Evolutionary conservation across 345 rosid genomes (phyloP), one percentile per base, ranked within the genome.

Genomic region (Eucalyptus cloeziana): DNA sequence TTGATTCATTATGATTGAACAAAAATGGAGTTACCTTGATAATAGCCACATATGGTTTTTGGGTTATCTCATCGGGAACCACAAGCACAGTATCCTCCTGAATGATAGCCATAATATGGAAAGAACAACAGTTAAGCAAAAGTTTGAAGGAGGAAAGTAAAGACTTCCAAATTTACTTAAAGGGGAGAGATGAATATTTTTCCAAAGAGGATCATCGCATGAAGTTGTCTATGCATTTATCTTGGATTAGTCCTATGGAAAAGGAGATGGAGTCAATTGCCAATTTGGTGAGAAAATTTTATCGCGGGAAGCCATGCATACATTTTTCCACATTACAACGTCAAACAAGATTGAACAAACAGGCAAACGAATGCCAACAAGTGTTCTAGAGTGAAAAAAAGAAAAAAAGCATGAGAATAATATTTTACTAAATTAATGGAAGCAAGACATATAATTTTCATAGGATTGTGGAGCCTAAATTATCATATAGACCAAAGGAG

Each of bases 81-180:
- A 98, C 89, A 91, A 98, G 97, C 52, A 97, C 97, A 8, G 97
- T 97, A 94, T 96, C 99, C 93, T 96, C 99, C 99, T 97, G 90
- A 89, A 89, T 49, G 17, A 22, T 85, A 12, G 33, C 37, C 50
- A 45, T 49, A 25, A 47, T 22, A 19, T 0, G 2, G 44, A 30
- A n/a, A 25, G 67, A 60, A 2, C 3, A 56, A 56, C 13, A 44
- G 1, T 31, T 22, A n/a, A 85, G 49, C 86, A 85, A 33, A 33
- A 15, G 44, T 7, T 79, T 31, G 44, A 79, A 79, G 22, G 40
- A 31, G 44, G 85, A 10, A 43, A 79, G 0, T 22, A 79, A 85
- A 85, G 52, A 85, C 31, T 45, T 45, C 49, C 37, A 45, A 31
- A 16, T 31, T 85, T 51, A 19, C 86, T 25, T 25, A 60, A 60